A percentile compares a stretch with the other conserved stretches of the same genome.
phyloP scores from a whole-genome alignment of 805 yeast species.

The Spathaspora sp. region DNA sequence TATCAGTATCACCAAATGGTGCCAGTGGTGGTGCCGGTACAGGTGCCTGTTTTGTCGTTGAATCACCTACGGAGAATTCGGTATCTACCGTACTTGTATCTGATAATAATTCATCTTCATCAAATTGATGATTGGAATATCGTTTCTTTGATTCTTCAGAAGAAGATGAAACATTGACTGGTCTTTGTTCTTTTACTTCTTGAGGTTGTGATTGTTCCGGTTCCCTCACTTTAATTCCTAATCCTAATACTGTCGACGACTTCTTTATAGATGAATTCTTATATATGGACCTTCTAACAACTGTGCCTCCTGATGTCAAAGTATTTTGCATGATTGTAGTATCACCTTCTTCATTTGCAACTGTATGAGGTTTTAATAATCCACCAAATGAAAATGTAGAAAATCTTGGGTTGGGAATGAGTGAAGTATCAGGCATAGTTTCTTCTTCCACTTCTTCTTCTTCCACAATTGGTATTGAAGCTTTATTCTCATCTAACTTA shows the following conservation, averaged over 20 bases:
- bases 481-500: constrained; percentile 12
- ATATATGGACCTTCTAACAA: constrained; percentile 12
- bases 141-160: not conserved
- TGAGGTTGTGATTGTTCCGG: not conserved
- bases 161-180: not conserved
- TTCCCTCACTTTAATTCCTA: constrained; percentile 18
- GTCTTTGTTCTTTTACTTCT: not conserved
- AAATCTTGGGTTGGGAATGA: constrained; percentile 38
- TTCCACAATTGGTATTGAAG: not conserved
- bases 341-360: constrained; percentile 10
- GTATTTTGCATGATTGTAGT: constrained; percentile 11
- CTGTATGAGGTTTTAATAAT: constrained; percentile 10
- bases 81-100: constrained; percentile 16
- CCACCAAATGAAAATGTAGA: constrained; percentile 42
- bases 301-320: constrained; percentile 14
- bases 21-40: not conserved
- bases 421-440: constrained; percentile 5
- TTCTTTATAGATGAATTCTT: constrained; percentile 6
- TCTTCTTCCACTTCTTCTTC: constrained; percentile 3
- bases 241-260: constrained; percentile 19
- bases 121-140: not conserved
- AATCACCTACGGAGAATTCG: constrained; percentile 3
- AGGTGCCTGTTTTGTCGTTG: not conserved
- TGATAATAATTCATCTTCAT: constrained; percentile 12
- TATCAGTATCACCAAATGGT: constrained; percentile 3